Evolutionary conservation across 2,329 filamentous ascomycete species (phyloP), one percentile per base, ranked within the genome.

Genomic region (Ramichloridium luteum): DNA sequence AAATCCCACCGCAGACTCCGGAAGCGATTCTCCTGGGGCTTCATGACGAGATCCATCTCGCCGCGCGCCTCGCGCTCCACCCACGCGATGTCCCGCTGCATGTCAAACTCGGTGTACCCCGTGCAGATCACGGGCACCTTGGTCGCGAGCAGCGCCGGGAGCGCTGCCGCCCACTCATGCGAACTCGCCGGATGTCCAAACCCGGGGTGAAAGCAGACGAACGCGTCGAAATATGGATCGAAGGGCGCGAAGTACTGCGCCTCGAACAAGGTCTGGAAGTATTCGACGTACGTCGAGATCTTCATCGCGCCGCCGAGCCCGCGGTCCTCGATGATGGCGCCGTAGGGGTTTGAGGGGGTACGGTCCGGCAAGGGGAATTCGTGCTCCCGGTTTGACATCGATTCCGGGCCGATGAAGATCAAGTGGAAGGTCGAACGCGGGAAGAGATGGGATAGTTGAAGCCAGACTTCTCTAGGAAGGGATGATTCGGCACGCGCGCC

Each of bases 211-310:
- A 96, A 98, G 31, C 94, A 71, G 50, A 98, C 77, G 53, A 98
- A 93, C 58, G 82, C 90, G 64, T 98, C 90, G 57, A 98, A 93
- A 62, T 98, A 98, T 1, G 90, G 90, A 54, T 98, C 90, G 54
- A 92, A 94, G 0, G 92, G 90, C 36, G 81, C 75, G 62, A 96
- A 98, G 53, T 86, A 72, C 28, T 84, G 80, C 0, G 88, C 81
- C 54, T 85, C 75, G 62, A 98, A 88, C 46, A 98, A 73, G 2
- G 83, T 96, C 59, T 98, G 88, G 64, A 92, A 98, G 62, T 98
- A 94, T 48, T 98, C 90, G 31, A 96, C 88, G 50, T 86, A 93
- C 1, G 92, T 98, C 56, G 80, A 90, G 51, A 98, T 93, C 65
- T 98, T 98, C 74, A 96, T 76, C 44, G 80, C 78, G 34, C 80